Evolutionary conservation across 2,329 filamentous ascomycete species (phyloP), one percentile per base, ranked within the genome.

Genomic region (Trichoderma citrinoviride): DNA sequence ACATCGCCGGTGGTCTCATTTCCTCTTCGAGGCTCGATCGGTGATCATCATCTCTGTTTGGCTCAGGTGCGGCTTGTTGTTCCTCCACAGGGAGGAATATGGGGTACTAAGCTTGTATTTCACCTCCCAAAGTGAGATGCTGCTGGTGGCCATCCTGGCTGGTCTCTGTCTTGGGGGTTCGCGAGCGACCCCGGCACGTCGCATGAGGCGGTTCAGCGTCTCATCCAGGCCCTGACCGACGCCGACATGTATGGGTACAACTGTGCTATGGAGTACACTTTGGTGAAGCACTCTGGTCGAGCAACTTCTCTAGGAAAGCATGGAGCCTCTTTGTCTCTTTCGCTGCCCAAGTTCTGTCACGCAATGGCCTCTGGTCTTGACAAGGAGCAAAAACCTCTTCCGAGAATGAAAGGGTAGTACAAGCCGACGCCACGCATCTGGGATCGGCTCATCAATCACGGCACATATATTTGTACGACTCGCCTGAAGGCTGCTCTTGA

Each of bases 41-140:
- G 63, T 65, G 63, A 65, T 65, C 63, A 52, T 65, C 55, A 65
- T 65, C 63, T 65, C 63, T 65, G 27, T 65, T 57, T 40, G 54
- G 60, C 27, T 54, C n/a, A 33, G 37, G 33, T 54, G 60, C 60
- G 29, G 63, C 46, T 33, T 65, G 53, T 65, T 49, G 61, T 52
- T 29, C 27, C 53, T 53, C 63, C 63, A 58, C 63, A 60, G 33
- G 33, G 33, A 29, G 7, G 19, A 54, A 27, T 56, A 49, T 64
- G 53, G 52, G 53, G 61, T 49, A 56, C 50, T 56, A 56, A 56
- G 61, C 52, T 56, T 64, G 43, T 63, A 64, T 23, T 50, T 44
- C 50, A 64, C 53, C 53, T 64, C 27, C 52, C 29, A 19, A 56
- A 41, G 37, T 56, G 41, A 56, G 61, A 21, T 47, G 50, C 29